These are phyloP conservation scores for Thermoascus crustaceus DNA, from an alignment of 2,329 filamentous ascomycete species.

Conservation along the genomic window DNA sequence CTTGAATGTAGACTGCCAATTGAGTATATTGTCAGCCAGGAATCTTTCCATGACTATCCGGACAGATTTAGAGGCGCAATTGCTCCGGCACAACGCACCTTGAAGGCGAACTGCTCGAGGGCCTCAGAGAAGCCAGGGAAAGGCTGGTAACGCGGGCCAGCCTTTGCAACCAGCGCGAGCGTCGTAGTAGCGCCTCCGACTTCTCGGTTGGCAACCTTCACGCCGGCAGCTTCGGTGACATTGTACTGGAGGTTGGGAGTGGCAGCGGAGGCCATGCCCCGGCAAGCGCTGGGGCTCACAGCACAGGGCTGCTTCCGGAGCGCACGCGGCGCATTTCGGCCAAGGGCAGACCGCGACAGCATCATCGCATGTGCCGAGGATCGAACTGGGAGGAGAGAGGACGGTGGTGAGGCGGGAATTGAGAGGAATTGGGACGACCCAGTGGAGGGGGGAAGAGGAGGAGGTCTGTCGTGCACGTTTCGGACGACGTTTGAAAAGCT, in stretches of 20 bases:
- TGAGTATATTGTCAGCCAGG: slow-evolving; percentile 11
- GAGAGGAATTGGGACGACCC: slow-evolving; percentile 24
- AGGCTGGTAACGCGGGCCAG: slow-evolving; percentile 86
- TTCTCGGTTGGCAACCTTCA: slow-evolving; percentile 91
- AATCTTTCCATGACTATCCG: background rate
- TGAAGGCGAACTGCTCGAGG: slow-evolving; percentile 94
- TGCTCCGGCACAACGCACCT: slow-evolving; percentile 50
- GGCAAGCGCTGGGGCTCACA: slow-evolving; percentile 43
- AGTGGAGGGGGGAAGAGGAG: slow-evolving; percentile 15
- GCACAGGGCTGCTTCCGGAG: slow-evolving; percentile 53
- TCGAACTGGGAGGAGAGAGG: slow-evolving; percentile 33
- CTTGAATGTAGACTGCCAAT: slow-evolving; percentile 67
- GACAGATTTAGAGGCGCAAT: slow-evolving; percentile 10
- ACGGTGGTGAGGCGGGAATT: slow-evolving; percentile 26
- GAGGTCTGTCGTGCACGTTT: slow-evolving; percentile 19
- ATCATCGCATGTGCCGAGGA: slow-evolving; percentile 50
- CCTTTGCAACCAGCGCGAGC: slow-evolving; percentile 85
- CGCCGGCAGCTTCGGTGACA: slow-evolving; percentile 71
- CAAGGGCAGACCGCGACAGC: slow-evolving; percentile 60
- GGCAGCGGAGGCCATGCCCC: slow-evolving; percentile 57
- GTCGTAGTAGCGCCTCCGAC: slow-evolving; percentile 80
- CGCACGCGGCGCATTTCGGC: slow-evolving; percentile 56
- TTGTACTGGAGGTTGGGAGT: slow-evolving; percentile 79
- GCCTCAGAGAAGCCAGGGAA: slow-evolving; percentile 83
- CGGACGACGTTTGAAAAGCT: slow-evolving; percentile 33